Conservation (phyloP, 1,139 yeast genomes). For the Lodderomyces parapsilosis region DNA sequence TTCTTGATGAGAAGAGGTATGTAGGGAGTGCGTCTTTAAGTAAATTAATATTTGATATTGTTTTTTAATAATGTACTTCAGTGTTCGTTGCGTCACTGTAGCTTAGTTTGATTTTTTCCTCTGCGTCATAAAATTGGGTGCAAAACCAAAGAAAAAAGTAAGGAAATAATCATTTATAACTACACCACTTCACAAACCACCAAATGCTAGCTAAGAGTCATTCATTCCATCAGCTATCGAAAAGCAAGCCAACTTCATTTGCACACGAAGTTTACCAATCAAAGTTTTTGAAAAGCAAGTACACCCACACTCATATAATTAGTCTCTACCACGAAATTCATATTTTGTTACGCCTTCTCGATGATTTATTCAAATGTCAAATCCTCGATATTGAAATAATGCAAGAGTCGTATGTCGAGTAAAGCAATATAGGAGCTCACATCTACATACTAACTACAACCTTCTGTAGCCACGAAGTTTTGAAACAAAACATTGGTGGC, state of each 20-base stretch:
- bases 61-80: no score
- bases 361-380: conserved; percentile 13
- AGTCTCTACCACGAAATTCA: conserved; percentile 10
- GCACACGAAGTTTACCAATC: background rate
- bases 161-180: background rate
- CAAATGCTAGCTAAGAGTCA: background rate
- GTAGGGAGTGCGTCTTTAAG: no score
- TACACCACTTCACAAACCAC: background rate
- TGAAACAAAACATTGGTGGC: conserved; percentile 1
- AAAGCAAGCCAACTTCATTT: background rate
- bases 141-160: background rate
- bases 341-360: conserved; percentile 12
- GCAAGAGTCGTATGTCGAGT: conserved; percentile 1
- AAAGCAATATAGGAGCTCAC: background rate
- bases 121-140: background rate
- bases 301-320: background rate
- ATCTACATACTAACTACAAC: background rate
- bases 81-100: no score
- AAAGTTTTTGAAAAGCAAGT: background rate
- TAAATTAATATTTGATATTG: no score
- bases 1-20: no score
- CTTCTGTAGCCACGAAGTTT: conserved; percentile 1
- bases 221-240: background rate
- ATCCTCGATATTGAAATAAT: conserved; percentile 12
- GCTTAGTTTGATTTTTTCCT: no score